Evolutionary conservation across 2,329 filamentous ascomycete genomes (phyloP), one percentile per base, ranked within the genome.

Genomic region (Thelonectria blattea): DNA sequence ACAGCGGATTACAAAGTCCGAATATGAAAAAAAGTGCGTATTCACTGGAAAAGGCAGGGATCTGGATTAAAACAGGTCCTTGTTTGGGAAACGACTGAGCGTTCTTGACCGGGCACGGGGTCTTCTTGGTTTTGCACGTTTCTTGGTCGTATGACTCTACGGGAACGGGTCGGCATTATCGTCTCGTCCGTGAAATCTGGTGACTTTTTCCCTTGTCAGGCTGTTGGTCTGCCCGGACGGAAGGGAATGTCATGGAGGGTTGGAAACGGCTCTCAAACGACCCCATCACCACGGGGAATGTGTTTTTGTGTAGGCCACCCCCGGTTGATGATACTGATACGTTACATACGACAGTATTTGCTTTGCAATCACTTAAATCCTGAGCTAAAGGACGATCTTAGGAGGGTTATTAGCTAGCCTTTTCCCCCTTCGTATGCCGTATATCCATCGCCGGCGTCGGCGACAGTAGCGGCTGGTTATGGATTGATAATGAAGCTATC

Each of bases 401-500:
- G 27, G 27, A 6, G 27, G 8, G 22, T 24, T 7, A 7, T 30
- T 37, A 3, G 3, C 34, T 24, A 24, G 15, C 3, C 34, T 3
- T 37, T 37, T 37, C 12, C 34, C n/a, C 15, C 34, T 37, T 37
- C 30, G 27, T 18, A 37, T 24, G 24, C 3, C 17, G 8, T 46
- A 22, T n/a, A n/a, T 14, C 39, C 51, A 17, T 53, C 34, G 46
- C 37, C 47, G 37, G 17, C 37, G 11, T 34, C 43, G 52, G 32
- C 43, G 52, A 48, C 15, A 7, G 34, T 14, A 15, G 45, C 11
- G 18, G n/a, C n/a, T n/a, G 39, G 11, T 41, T 32, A 17, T 30
- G 17, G 10, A 22, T 32, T 39, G 46, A 42, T 20, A 24, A 41
- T 50, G 45, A 50, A 30, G 53, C 24, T 20, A 56, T 56, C 53